Evolutionary conservation across 2,329 filamentous ascomycete genomes (phyloP).

Genomic region (Fusarium globosum): DNA sequence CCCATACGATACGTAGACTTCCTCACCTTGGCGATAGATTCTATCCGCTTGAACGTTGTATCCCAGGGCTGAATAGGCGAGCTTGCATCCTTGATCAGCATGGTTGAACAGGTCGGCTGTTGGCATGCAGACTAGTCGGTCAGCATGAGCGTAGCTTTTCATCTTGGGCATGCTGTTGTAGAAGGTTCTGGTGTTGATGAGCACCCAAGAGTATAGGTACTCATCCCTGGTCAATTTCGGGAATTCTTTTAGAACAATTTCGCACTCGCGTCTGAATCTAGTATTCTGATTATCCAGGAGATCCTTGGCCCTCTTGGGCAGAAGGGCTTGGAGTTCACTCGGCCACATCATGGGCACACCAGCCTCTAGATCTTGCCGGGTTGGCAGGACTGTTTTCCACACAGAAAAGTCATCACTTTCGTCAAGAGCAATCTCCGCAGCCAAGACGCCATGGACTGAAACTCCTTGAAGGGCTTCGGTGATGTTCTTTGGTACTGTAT

Average conservation of each 20-base stretch:
- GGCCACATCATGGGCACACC: constrained; percentile 59
- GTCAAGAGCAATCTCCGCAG: constrained; percentile 72
- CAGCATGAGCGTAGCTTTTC: constrained; percentile 57
- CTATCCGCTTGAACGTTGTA: constrained; percentile 66
- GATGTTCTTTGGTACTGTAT: constrained; percentile 67
- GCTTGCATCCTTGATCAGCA: constrained; percentile 60
- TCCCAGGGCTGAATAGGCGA: constrained; percentile 60
- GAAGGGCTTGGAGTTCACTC: constrained; percentile 55
- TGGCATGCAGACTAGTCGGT: constrained; percentile 76
- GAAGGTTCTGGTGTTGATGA: constrained; percentile 72
- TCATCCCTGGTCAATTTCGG: constrained; percentile 50
- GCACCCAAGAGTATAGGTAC: constrained; percentile 68
- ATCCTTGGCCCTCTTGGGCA: constrained; percentile 57
- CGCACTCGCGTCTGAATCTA: constrained; percentile 57
- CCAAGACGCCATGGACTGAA: constrained; percentile 77
- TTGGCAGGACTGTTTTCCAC: constrained; percentile 78
- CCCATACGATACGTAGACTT: constrained; percentile 77
- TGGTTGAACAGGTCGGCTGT: constrained; percentile 80
- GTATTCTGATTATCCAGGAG: constrained; percentile 65
- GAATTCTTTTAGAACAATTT: constrained; percentile 46
- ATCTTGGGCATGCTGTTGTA: constrained; percentile 64
- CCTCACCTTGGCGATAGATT: constrained; percentile 66
- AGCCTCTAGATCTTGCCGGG: constrained; percentile 65
- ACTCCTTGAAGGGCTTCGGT: constrained; percentile 63
- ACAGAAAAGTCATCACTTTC: constrained; percentile 57